Percentiles rank a stretch among this genome's conserved stretches.
phyloP scores from a whole-genome alignment of 1,284 basidiomycete species.

The Cryptococcus maquisensis region DNA sequence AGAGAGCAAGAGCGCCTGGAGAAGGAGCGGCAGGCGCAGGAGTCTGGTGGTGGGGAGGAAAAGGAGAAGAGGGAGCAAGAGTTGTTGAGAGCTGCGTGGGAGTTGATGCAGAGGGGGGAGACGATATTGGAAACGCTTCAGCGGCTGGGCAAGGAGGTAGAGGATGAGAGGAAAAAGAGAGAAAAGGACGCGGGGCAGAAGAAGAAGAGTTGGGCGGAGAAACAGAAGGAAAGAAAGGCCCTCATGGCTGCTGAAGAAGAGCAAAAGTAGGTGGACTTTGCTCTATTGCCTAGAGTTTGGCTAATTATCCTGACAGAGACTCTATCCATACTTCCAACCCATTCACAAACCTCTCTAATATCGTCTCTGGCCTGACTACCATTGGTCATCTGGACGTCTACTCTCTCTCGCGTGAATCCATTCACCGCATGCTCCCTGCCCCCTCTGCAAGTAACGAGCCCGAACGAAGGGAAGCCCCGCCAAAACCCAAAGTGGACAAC shows the following conservation, averaged over 20 bases:
- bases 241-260: conserved; percentile 24
- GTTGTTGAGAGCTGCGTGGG: conserved; percentile 65
- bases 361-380: conserved; percentile 42
- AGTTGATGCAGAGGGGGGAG: conserved; percentile 79
- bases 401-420: conserved; percentile 46
- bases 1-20: conserved; percentile 62
- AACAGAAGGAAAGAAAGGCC: conserved; percentile 47
- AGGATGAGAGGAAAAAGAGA: conserved; percentile 54
- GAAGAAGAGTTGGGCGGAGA: conserved; percentile 48
- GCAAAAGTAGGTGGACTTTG: conserved; percentile 27
- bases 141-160: conserved; percentile 69
- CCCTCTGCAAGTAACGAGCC: conserved; percentile 3
- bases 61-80: conserved; percentile 57
- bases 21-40: conserved; percentile 62
- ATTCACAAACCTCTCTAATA: conserved; percentile 45
- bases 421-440: conserved; percentile 47
- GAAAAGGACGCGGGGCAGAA: conserved; percentile 25
- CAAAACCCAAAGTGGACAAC: conserved; percentile 25
- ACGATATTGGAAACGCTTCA: conserved; percentile 85
- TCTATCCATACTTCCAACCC: conserved; percentile 34
- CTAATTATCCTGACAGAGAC: conserved; percentile 18
- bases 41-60: conserved; percentile 51
- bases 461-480: conserved; percentile 6
- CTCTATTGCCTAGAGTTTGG: neutral
- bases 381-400: conserved; percentile 49